Evolutionary conservation across 352 stramenopile species (phyloP).

Genomic region (Blastocystis hominis): DNA sequence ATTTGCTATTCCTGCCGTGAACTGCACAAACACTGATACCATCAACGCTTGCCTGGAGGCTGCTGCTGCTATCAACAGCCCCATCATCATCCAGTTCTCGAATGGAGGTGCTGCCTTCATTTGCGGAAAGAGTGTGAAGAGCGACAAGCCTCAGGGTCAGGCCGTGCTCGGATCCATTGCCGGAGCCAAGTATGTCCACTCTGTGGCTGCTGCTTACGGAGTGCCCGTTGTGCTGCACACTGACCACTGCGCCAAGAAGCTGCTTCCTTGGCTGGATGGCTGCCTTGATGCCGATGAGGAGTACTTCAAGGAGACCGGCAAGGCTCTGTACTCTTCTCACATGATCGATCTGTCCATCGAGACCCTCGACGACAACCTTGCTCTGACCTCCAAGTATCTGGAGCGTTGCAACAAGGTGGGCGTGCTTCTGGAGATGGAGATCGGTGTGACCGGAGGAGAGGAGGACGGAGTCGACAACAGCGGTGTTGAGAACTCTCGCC

Average conservation of each 20-base stretch:
- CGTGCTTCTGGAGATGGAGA: constrained; percentile 92
- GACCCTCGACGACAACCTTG: constrained; percentile 91
- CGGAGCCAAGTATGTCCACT: constrained; percentile 84
- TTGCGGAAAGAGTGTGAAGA: constrained; percentile 82
- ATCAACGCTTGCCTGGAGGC: constrained; percentile 90
- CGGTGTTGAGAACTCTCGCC: constrained; percentile 79
- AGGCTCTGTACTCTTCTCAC: constrained; percentile 89
- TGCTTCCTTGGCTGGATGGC: constrained; percentile 92
- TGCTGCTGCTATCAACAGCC: constrained; percentile 83
- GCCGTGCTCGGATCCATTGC: constrained; percentile 74
- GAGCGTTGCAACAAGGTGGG: constrained; percentile 87
- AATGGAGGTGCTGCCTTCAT: constrained; percentile 92
- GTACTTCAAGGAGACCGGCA: constrained; percentile 83
- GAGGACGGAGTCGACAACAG: constrained; percentile 95
- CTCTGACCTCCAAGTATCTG: constrained; percentile 90
- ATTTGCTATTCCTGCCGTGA: constrained; percentile 93
- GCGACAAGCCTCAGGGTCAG: constrained; percentile 83
- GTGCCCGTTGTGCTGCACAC: constrained; percentile 93
- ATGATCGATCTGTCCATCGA: constrained; percentile 97
- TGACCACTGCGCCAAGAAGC: constrained; percentile 94
- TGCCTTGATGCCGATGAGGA: constrained; percentile 85
- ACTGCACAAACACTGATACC: constrained; percentile 83
- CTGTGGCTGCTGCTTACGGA: constrained; percentile 87
- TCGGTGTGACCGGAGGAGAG: constrained; percentile 92
- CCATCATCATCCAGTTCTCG: constrained; percentile 94